Evolutionary conservation across 2,329 filamentous ascomycete genomes (phyloP), one percentile per base, ranked within the genome.

Genomic region (Botryotinia convoluta): DNA sequence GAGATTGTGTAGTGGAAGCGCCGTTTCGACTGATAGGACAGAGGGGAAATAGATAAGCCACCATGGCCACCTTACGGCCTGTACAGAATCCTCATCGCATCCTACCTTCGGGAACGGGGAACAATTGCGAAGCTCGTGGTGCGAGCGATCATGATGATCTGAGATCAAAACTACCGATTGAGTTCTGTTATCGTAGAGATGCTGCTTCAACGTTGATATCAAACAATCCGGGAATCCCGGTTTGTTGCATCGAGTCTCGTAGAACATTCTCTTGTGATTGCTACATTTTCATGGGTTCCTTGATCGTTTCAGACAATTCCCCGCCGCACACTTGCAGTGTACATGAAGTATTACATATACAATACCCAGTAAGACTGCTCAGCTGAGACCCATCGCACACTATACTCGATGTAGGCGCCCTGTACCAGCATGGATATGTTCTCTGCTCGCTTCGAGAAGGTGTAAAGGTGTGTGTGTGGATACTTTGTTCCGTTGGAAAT

Each of bases 41-140:
- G 44, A 70, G 45, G 45, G 12, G 45, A 68, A 69, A 51, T 42
- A 32, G 42, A 59, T 68, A 48, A 72, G 70, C 62, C 70, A 72
- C 48, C 48, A 72, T 26, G 45, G 35, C 48, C 64, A 57, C 35
- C 48, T 29, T 61, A 51, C 42, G 62, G 62, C 60, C 51, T 67
- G 60, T 72, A 61, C 61, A 48, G 61, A 39, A 63, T 64, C 48
- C 44, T 67, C n/a, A 32, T 63, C 14, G 26, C 37, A 35, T 64
- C 45, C 16, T 71, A 35, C 26, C 59, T 48, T 32, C 51, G 37
- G 39, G 69, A 10, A 54, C 37, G 42, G 37, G 45, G 69, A 42
- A 57, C 45, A 4, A 42, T 42, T 35, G 35, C 35, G 35, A 57
- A 67, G n/a, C 18, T n/a, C 35, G 59, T 61, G 48, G 18, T 32